Evolutionary conservation across 208 protist species (phyloP).

Genomic region (Leishmania major): DNA sequence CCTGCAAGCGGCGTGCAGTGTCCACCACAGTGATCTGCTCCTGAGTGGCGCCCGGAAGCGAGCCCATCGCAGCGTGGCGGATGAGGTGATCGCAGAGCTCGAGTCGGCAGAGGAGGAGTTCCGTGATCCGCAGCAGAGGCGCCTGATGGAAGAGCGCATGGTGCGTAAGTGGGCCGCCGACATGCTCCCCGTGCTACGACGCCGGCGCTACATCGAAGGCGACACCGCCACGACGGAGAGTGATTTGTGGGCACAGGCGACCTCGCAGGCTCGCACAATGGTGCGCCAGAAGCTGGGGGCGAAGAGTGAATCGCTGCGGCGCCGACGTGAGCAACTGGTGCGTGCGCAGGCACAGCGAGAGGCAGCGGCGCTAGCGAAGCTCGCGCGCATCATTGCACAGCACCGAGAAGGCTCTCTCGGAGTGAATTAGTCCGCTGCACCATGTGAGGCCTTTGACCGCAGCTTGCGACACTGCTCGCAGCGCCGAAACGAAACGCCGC

Average conservation of each 20-base stretch:
- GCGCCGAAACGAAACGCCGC: neutral
- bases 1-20: constrained; percentile 13
- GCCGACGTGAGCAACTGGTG: constrained; percentile 52
- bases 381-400: constrained; percentile 77
- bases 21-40: neutral
- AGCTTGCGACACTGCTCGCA: neutral
- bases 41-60: constrained; percentile 10
- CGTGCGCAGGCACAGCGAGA: constrained; percentile 60
- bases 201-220: constrained; percentile 46
- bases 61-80: constrained; percentile 3
- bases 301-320: constrained; percentile 29
- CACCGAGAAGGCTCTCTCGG: constrained; percentile 11
- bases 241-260: constrained; percentile 56
- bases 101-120: constrained; percentile 20
- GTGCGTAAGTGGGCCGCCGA: constrained; percentile 52
- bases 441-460: no score
- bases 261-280: constrained; percentile 51
- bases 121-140: constrained; percentile 30
- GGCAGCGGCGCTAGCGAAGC: constrained; percentile 65
- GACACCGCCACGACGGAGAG: constrained; percentile 36
- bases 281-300: constrained; percentile 54
- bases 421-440: neutral
- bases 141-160: constrained; percentile 54
- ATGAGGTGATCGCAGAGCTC: constrained; percentile 13
- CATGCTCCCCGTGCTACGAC: constrained; percentile 64